phyloP scores from a whole-genome alignment of 768 basidiomycete species.

The Pleurotus eryngii region DNA sequence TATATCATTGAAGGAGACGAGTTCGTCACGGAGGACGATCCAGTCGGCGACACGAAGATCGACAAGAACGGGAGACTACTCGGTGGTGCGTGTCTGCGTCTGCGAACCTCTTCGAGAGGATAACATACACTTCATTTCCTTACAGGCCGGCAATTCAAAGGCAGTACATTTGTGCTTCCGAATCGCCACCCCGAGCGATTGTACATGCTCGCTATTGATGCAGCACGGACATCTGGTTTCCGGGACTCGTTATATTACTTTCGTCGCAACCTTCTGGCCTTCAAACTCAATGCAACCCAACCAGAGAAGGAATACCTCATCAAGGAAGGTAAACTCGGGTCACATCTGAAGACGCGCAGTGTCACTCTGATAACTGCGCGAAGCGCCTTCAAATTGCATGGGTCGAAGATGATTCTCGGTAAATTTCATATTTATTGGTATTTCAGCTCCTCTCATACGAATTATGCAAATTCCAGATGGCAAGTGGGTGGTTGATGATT shows the following conservation, averaged over 20 bases:
- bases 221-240: conserved; percentile 93
- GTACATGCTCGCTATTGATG: conserved; percentile 98
- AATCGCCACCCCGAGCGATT: conserved; percentile 78
- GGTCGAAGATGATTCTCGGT: conserved; percentile 88
- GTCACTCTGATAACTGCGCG: conserved; percentile 92
- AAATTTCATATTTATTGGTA: conserved; percentile 15
- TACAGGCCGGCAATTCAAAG: conserved; percentile 83
- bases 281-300: conserved; percentile 88
- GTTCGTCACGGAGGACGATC: conserved; percentile 77
- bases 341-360: conserved; percentile 84
- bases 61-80: conserved; percentile 80
- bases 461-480: conserved; percentile 58
- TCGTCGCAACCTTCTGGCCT: conserved; percentile 82
- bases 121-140: conserved; percentile 2
- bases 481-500: conserved; percentile 91
- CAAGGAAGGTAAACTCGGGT: conserved; percentile 80
- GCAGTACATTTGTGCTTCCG: conserved; percentile 83
- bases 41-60: conserved; percentile 89
- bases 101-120: not conserved
- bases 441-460: no score
- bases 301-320: conserved; percentile 93
- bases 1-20: conserved; percentile 89
- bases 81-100: conserved; percentile 57
- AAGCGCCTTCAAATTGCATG: conserved; percentile 92
- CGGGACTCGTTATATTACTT: conserved; percentile 98